phyloP scores from a whole-genome alignment of 495 filamentous ascomycete species.

The Friedmanniomyces simplex region DNA sequence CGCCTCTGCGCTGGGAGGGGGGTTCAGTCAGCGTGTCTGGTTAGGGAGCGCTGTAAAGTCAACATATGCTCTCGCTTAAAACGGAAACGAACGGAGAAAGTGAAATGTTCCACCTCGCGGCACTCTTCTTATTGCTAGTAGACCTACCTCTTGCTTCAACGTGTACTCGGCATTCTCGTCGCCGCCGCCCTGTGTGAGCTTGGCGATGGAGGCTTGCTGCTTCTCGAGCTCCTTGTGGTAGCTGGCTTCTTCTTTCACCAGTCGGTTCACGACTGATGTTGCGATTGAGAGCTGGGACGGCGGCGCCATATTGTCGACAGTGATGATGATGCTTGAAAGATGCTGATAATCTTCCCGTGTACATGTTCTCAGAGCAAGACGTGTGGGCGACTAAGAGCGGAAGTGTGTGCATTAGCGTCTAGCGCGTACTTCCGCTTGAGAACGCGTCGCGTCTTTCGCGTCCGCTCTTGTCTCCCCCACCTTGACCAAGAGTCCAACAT shows the following conservation, averaged over 20 bases:
- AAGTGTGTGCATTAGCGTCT: background rate
- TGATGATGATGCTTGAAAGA: too few species aligned
- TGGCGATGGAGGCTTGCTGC: conserved; percentile 61
- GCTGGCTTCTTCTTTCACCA: conserved; percentile 82
- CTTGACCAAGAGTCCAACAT: too few species aligned
- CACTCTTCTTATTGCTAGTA: too few species aligned
- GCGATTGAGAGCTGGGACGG: conserved; percentile 62
- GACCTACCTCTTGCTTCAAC: conserved; percentile 77
- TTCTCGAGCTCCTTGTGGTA: conserved; percentile 73
- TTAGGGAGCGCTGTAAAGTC: background rate
- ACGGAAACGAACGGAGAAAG: too few species aligned
- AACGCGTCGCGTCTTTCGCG: background rate
- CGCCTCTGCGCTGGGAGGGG: conserved; percentile 50
- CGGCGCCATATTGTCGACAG: conserved; percentile 47
- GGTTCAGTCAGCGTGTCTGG: background rate
- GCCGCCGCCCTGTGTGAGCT: conserved; percentile 41
- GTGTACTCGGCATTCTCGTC: conserved; percentile 48
- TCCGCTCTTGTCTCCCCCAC: background rate
- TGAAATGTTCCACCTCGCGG: too few species aligned
- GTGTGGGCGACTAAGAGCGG: background rate
- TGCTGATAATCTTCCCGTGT: too few species aligned
- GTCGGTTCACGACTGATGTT: conserved; percentile 61
- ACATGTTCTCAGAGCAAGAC: too few species aligned
- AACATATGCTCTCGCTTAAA: too few species aligned
- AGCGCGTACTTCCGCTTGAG: background rate